phyloP scores from a whole-genome alignment of 805 yeast species.

The Candida odintsovae region DNA sequence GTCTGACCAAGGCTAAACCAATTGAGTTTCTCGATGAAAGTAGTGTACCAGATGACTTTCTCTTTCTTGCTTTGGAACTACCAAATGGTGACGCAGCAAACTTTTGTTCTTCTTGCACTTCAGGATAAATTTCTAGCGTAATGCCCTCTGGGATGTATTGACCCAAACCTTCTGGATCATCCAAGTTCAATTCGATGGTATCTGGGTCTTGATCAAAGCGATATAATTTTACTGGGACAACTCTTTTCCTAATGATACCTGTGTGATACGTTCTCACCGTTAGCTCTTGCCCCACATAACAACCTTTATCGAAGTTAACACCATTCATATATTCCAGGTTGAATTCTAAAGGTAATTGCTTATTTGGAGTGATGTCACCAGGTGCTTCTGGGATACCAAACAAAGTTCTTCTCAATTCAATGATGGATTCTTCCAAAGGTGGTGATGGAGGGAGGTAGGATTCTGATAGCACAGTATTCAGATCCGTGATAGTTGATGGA shows the following conservation, averaged over 20 bases:
- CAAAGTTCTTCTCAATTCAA: slow-evolving; percentile 38
- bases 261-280: slow-evolving; percentile 83
- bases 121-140: slow-evolving; percentile 17
- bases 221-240: slow-evolving; percentile 57
- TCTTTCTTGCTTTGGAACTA: slow-evolving; percentile 18
- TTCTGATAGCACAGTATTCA: slow-evolving; percentile 23
- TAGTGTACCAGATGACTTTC: slow-evolving; percentile 53
- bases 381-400: slow-evolving; percentile 52
- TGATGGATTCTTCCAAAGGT: slow-evolving; percentile 20
- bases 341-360: slow-evolving; percentile 74
- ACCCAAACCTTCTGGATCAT: slow-evolving; percentile 7
- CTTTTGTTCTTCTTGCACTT: slow-evolving; percentile 11
- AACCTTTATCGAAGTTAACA: slow-evolving; percentile 86
- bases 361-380: slow-evolving; percentile 39
- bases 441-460: slow-evolving; percentile 19
- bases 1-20: slow-evolving; percentile 61
- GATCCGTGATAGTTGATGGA: slow-evolving; percentile 17
- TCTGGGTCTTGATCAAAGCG: slow-evolving; percentile 13
- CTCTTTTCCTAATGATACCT: slow-evolving; percentile 77
- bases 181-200: slow-evolving; percentile 12
- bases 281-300: slow-evolving; percentile 94
- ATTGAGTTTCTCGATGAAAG: slow-evolving; percentile 48
- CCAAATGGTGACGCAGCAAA: slow-evolving; percentile 38
- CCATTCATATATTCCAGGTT: slow-evolving; percentile 76
- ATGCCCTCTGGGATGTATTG: slow-evolving; percentile 7